phyloP scores from a whole-genome alignment of 306 rosid genomes.

The Rosa persica region DNA sequence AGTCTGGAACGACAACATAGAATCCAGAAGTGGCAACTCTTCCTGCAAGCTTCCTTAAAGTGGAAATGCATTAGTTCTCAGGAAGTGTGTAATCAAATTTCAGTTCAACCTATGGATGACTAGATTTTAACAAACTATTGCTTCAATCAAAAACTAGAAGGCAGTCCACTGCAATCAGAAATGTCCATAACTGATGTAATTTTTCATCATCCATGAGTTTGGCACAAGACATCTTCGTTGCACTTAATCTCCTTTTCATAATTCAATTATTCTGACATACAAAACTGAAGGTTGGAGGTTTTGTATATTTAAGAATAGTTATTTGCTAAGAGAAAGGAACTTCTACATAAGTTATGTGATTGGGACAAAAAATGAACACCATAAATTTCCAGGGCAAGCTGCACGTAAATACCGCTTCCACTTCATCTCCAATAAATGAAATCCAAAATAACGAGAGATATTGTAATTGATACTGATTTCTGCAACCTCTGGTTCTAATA shows the following conservation, averaged over 20 bases:
- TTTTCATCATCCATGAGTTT: not conserved
- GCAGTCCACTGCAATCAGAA: not conserved
- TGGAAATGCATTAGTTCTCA: not conserved
- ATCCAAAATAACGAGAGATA: not conserved
- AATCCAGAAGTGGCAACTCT: slow-evolving; percentile 70
- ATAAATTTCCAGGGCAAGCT: not conserved
- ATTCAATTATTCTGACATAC: not conserved
- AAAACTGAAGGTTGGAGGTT: not conserved
- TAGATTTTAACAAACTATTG: not conserved
- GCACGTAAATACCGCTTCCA: not conserved
- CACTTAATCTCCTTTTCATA: not conserved
- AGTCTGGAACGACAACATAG: slow-evolving; percentile 64
- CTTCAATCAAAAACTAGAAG: not conserved
- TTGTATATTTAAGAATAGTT: not conserved
- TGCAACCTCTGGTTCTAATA: not conserved
- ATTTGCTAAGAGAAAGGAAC: not conserved
- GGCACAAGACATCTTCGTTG: not conserved
- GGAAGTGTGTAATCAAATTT: not conserved
- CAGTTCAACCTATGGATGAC: not conserved
- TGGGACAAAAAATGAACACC: not conserved
- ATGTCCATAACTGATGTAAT: not conserved
- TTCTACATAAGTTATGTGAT: not conserved
- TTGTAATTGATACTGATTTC: not conserved
- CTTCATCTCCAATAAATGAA: not conserved
- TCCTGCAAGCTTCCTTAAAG: slow-evolving; percentile 70